Percentiles rank a stretch among this genome's conserved stretches.
Evolutionary conservation across 352 stramenopile species (phyloP).

Genomic region (Globisporangium parvum): DNA sequence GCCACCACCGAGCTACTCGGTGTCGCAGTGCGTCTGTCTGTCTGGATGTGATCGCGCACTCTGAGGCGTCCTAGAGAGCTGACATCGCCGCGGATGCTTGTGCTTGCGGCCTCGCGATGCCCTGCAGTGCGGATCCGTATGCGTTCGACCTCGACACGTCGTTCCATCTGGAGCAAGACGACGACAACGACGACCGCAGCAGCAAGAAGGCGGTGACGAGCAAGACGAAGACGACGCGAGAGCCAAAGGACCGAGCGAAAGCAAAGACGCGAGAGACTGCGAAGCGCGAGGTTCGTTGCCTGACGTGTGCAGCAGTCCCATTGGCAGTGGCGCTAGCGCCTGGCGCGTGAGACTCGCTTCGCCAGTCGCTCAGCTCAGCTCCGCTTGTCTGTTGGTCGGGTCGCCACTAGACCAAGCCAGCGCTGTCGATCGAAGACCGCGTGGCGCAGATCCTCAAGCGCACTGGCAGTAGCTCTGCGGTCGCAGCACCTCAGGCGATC

Average conservation of each 20-base stretch:
- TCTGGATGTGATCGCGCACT: no score
- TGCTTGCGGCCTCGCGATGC: not conserved
- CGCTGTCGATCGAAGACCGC: constrained; percentile 61
- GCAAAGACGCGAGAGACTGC: constrained; percentile 11
- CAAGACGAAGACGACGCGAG: constrained; percentile 18
- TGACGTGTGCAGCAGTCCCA: not conserved
- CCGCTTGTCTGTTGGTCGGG: not conserved
- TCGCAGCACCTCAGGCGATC: constrained; percentile 12
- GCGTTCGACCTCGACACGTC: constrained; percentile 56
- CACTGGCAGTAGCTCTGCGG: constrained; percentile 46
- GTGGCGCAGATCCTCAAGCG: constrained; percentile 73
- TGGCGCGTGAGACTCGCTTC: not conserved
- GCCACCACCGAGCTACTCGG: constrained; percentile 54
- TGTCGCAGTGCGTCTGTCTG: constrained; percentile 3
- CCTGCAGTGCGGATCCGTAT: constrained; percentile 55
- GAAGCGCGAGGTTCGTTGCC: constrained; percentile 18
- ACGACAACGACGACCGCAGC: constrained; percentile 7
- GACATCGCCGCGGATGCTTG: no score
- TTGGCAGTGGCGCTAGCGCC: not conserved
- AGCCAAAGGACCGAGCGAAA: constrained; percentile 4
- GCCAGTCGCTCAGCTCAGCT: not conserved
- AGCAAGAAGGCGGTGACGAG: constrained; percentile 11
- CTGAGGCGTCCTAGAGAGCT: no score
- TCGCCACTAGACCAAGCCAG: constrained; percentile 14
- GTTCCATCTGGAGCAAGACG: constrained; percentile 20